phyloP scores from a whole-genome alignment of 2,329 filamentous ascomycete species.

The Ceratocystiopsis sp. region DNA sequence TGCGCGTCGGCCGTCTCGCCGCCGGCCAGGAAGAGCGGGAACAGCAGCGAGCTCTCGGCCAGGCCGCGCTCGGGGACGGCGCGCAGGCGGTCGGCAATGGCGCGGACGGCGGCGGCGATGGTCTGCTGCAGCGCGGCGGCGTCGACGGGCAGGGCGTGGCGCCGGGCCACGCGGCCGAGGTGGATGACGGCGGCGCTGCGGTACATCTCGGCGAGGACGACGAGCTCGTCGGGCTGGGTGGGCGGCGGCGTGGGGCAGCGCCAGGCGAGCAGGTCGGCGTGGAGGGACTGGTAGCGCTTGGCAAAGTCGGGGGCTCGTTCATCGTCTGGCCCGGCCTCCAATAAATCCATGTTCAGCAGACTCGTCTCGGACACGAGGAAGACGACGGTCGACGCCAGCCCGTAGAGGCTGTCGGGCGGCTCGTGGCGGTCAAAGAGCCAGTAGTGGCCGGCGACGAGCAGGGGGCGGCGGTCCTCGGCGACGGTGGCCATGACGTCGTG shows the following conservation, averaged over 20 bases:
- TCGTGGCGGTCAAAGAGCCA: conserved; percentile 4
- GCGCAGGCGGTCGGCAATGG: neutral
- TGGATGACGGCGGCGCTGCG: neutral
- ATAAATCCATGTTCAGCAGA: neutral
- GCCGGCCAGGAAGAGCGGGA: neutral
- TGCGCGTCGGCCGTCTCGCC: neutral
- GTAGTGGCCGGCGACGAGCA: conserved; percentile 7
- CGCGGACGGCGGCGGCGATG: no score
- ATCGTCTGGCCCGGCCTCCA: neutral
- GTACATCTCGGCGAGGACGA: neutral
- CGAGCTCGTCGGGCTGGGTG: neutral
- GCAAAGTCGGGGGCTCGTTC: no score
- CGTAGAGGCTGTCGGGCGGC: conserved; percentile 1
- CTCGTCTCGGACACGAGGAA: conserved; percentile 1
- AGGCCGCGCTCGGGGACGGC: neutral
- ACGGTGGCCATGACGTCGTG: conserved; percentile 10
- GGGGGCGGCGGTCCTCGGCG: conserved; percentile 4
- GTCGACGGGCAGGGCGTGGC: neutral
- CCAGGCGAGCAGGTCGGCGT: no score
- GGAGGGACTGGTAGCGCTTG: no score
- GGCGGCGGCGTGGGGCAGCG: no score
- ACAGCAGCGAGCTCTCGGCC: neutral
- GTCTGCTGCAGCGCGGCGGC: neutral
- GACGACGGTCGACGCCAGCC: neutral
- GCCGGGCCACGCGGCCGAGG: neutral